Evolutionary conservation across 1,284 basidiomycete genomes (phyloP), one percentile per base, ranked within the genome.

Genomic region (Puccinia hordei): DNA sequence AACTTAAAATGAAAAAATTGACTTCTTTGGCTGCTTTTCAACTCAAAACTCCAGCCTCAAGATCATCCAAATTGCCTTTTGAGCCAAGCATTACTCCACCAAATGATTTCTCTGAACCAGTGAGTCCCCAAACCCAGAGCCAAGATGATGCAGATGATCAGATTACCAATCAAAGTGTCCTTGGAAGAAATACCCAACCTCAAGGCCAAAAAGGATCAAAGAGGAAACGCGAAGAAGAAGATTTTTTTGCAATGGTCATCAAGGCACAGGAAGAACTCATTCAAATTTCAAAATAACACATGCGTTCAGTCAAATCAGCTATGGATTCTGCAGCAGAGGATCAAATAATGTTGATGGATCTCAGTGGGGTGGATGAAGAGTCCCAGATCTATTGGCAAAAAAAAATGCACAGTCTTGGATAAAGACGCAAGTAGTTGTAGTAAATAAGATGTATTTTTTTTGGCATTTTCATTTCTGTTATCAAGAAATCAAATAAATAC

Each of bases 321-420:
- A 68, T 68, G 65, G 19, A 44, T 15, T 44, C 22, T 8, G 65
- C 65, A 4, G 17, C 65, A 1, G 38, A 68, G 17, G 15, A 68
- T 17, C 65, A 17, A 38, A 68, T 49, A 1, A 68, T 68, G 65
- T 17, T 19, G n/a, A 68, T n/a, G 6, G 24, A 46, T 46, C 65
- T 68, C 3, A 44, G 38, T 22, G 44, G 65, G 24, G 46, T 68
- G 65, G 65, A 68, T 15, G 38, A 46, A 13, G 65, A 68, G 24
- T 6, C 38, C 12, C 15, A 10, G 41, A n/a, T 24, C 13, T 68
- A 68, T 68, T 68, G 65, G 65, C n/a, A 68, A 68, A 68, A 49
- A 68, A 68, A 68, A 46, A 30, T 3, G 44, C 3, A 41, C 65
- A 44, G 46, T 68, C 35, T 68, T 68, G 22, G 65, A 68, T 38